Conservation (phyloP, 768 basidiomycete genomes). For the Neoboletus magnificus region DNA sequence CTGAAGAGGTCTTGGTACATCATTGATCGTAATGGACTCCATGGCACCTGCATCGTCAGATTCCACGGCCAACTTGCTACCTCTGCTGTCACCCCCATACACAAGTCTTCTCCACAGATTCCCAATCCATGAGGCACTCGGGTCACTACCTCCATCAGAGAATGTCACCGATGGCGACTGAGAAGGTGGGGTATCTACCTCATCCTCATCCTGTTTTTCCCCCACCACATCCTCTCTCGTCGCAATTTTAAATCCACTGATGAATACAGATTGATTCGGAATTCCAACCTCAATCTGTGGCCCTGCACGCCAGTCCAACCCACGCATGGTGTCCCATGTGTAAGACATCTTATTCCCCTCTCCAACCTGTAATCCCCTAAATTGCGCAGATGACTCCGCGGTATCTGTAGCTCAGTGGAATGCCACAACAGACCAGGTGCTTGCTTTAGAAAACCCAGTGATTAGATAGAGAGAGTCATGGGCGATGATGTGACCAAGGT, state of each 20-base stretch:
- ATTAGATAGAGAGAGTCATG: slow-evolving; percentile 30
- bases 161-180: not conserved
- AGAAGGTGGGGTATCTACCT: not conserved
- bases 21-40: not conserved
- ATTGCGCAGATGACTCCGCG: slow-evolving; percentile 7
- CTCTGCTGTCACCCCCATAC: not conserved
- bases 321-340: slow-evolving; percentile 13
- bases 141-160: not conserved
- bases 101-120: slow-evolving; percentile 3
- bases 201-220: not conserved
- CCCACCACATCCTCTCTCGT: not conserved
- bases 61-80: not conserved
- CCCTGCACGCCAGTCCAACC: slow-evolving; percentile 9
- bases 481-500: slow-evolving; percentile 11
- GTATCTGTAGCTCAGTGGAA: not conserved
- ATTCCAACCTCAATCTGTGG: not conserved
- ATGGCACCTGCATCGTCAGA: not conserved
- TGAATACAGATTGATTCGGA: slow-evolving; percentile 23
- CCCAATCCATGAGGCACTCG: not conserved
- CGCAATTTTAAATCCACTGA: slow-evolving; percentile 23
- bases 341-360: slow-evolving; percentile 9
- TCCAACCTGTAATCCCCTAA: slow-evolving; percentile 9
- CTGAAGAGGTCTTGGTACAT: slow-evolving; percentile 1
- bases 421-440: slow-evolving; percentile 28
- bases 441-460: slow-evolving; percentile 5